A percentile compares a stretch with the other conserved stretches of the same genome.
Evolutionary conservation across 306 rosid genomes (phyloP).

Genomic region (Fagus crenata): DNA sequence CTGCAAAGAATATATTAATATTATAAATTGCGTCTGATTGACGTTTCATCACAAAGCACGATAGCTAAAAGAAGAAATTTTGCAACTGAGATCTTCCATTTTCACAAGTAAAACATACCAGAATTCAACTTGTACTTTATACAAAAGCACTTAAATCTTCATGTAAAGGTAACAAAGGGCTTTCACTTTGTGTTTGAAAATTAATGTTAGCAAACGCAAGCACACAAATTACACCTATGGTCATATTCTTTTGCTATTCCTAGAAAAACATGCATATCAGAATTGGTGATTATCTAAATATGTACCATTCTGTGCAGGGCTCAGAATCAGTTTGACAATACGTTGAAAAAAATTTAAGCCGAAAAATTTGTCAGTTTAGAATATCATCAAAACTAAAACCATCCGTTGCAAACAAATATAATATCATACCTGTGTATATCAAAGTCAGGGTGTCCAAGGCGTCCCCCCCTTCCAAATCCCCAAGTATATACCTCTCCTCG

Average conservation of each 20-base stretch:
- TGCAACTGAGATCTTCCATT: neutral
- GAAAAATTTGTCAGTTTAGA: neutral
- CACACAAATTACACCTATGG: neutral
- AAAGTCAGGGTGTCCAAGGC: slow-evolving; percentile 97
- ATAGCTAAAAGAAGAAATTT: neutral
- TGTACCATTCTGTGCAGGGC: neutral
- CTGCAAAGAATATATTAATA: slow-evolving; percentile 55
- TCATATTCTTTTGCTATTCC: neutral
- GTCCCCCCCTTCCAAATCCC: slow-evolving; percentile 99
- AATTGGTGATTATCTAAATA: neutral
- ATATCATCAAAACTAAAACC: neutral
- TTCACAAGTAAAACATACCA: neutral
- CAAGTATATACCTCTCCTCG: slow-evolving; percentile 84
- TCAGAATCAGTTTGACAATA: neutral
- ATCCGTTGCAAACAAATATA: neutral
- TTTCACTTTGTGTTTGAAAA: neutral
- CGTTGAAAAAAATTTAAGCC: neutral
- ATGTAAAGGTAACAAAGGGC: neutral
- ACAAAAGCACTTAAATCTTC: neutral
- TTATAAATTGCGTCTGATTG: slow-evolving; percentile 27
- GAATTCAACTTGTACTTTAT: slow-evolving; percentile 5
- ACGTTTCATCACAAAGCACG: slow-evolving; percentile 19
- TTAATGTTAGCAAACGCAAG: neutral
- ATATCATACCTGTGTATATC: slow-evolving; percentile 84
- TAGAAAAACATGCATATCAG: neutral